Percentiles rank a stretch among this genome's conserved stretches.
phyloP scores from a whole-genome alignment of 2,329 filamentous ascomycete genomes.

The Diaporthe citrichinensis region DNA sequence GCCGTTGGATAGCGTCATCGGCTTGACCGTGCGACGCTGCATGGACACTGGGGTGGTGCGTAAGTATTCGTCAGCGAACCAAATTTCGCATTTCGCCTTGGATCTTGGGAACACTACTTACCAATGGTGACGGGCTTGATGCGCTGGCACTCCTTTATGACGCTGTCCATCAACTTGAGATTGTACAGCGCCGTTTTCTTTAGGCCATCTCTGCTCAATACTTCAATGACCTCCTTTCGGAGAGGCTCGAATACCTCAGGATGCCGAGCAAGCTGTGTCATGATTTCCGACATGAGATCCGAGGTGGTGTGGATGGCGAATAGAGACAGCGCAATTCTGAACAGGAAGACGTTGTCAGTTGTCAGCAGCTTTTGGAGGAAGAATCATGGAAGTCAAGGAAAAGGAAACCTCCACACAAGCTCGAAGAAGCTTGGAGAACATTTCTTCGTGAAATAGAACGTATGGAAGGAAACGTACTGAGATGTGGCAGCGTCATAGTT shows the following conservation, averaged over 20 bases:
- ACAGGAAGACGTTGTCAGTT: no score
- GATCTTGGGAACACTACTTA: background rate
- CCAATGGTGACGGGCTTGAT: slow-evolving; percentile 34
- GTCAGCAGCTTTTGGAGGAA: no score
- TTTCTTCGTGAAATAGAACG: no score
- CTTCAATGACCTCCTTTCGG: slow-evolving; percentile 57
- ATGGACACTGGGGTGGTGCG: background rate
- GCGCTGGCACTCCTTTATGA: slow-evolving; percentile 56
- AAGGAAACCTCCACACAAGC: background rate
- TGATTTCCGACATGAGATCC: slow-evolving; percentile 51
- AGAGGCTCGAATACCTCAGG: slow-evolving; percentile 57
- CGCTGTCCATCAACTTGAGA: slow-evolving; percentile 57
- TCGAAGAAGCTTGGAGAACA: background rate
- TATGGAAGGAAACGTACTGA: slow-evolving; percentile 44
- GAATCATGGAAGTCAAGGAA: background rate
- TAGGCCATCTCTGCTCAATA: slow-evolving; percentile 52
- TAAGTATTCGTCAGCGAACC: background rate
- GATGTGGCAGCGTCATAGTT: slow-evolving; percentile 51
- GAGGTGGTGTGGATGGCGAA: slow-evolving; percentile 60
- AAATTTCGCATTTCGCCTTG: background rate
- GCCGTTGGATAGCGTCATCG: slow-evolving; percentile 44
- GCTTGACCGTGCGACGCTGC: slow-evolving; percentile 35
- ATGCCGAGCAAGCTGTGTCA: slow-evolving; percentile 56
- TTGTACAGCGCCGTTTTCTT: slow-evolving; percentile 54
- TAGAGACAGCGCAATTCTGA: slow-evolving; percentile 50